Conservation (phyloP, 192 early-diverging fungal genomes). For the Cladochytrium replicatum region DNA sequence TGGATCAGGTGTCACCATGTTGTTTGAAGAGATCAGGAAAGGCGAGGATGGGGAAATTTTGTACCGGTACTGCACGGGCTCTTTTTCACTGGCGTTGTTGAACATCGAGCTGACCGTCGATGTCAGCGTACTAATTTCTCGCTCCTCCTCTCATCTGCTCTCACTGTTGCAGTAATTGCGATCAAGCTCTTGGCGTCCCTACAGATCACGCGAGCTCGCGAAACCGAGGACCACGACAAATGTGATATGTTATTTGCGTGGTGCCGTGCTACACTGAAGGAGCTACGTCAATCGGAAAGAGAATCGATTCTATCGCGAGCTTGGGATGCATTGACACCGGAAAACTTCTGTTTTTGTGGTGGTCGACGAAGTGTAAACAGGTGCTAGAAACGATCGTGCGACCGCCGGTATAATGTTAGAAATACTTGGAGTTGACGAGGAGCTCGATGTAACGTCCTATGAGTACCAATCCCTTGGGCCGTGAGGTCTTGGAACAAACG, state of each 20-base stretch:
- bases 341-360: conserved; percentile 93
- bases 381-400: conserved; percentile 89
- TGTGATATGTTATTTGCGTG: conserved; percentile 82
- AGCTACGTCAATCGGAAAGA: conserved; percentile 33
- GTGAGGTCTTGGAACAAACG: conserved; percentile 81
- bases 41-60: conserved; percentile 8
- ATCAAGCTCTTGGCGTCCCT: conserved; percentile 90
- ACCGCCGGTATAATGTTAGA: conserved; percentile 96
- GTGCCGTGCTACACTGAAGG: conserved; percentile 67
- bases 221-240: conserved; percentile 69
- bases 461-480: conserved; percentile 67
- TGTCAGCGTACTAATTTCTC: conserved; percentile 75
- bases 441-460: conserved; percentile 67
- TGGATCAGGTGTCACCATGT: conserved; percentile 5
- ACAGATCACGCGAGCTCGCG: conserved; percentile 54
- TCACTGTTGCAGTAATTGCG: conserved; percentile 68
- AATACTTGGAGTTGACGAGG: conserved; percentile 83
- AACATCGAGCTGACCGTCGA: conserved; percentile 60
- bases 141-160: conserved; percentile 57
- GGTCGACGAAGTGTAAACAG: conserved; percentile 96
- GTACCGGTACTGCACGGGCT: conserved; percentile 60
- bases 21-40: conserved; percentile 2
- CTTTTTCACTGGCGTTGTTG: conserved; percentile 74
- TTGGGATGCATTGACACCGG: conserved; percentile 95
- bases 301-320: conserved; percentile 84